Evolutionary conservation across 345 rosid species (phyloP), one percentile per base, ranked within the genome.

Genomic region (Psidium guajava): DNA sequence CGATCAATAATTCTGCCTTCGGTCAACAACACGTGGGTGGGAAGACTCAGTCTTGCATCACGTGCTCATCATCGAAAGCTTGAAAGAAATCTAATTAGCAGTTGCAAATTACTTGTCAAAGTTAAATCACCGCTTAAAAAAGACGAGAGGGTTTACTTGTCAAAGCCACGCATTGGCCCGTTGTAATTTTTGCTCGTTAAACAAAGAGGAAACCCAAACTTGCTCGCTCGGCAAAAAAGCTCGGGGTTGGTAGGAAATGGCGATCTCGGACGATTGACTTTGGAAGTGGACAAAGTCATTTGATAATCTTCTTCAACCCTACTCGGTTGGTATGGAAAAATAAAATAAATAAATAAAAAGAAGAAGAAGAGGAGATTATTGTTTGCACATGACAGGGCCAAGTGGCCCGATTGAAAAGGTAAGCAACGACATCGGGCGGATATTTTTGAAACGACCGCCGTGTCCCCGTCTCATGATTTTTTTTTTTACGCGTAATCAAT

Each of bases 361-460:
- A 51, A 51, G 16, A 52, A 52, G 18, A 52, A 52, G 54, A 16
- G 3, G 3, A 16, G 6, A 2, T 32, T 32, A 18, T 32, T 1
- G 0, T 64, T 8, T 4, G 0, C 2, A 12, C 24, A 2, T 4
- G 44, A 8, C 8, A 4, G 22, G 11, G 3, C 40, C 12, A 21
- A 21, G 58, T 21, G 57, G 56, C 56, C 56, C 1, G 24, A 54
- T 20, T 8, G 24, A 20, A 54, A 54, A 3, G 8, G 6, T 20
- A 54, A 54, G 20, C 24, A 20, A 20, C 20, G 7, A 8, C 24
- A 6, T 7, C 56, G 2, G 3, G 24, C 8, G 9, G 24, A 24
- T 8, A 2, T 54, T 18, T 54, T 54, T 15, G 21, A 1, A 1
- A 64, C 75, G 6, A 28, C 28, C 75, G 3, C n/a, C 5, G 0